Base-by-base conservation (phyloP, 2,329 filamentous ascomycete species). In the Phialophora chinensis region DNA sequence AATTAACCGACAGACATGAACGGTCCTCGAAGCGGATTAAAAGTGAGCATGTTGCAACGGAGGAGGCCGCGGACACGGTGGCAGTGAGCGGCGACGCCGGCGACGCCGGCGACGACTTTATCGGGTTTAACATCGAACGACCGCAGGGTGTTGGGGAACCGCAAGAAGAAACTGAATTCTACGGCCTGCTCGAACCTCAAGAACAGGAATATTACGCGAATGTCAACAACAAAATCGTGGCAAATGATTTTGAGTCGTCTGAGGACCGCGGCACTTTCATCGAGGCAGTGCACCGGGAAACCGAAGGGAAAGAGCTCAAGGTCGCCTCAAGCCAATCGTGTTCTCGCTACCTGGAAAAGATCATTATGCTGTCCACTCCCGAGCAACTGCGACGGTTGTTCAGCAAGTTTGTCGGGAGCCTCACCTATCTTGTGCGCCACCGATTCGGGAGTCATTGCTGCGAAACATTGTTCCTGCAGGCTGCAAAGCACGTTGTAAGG, bases 381-480 rank as follows among this genome's bases (percentile, higher is more conserved):
- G 81, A 82, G 20, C 95, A 98, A 80, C 89, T 97, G 78, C 97
- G 96, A 83, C 85, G 85, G 56, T 80, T 99, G 23, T 98, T 98
- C 77, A 86, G 87, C 71, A 92, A 91, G 53, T 97, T 98, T 77
- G 88, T 84, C 23, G 89, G 90, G 38, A 91, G 98, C 79, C 96
- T 98, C 79, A 82, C 94, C 66, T 90, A 93, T 73, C 86, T 99
- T 31, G 89, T 97, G 60, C 93, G 96, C 77, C 95, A 99, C 80
- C 90, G 95, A 20, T 99, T 99, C 75, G 95, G 95, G 4, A 96
- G 93, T 67, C 95, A 99, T 81, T 98, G 94, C 80, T 97, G 93
- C 77, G 95, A 99, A 80, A 92, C 92, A 29, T 85, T 99, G 35
- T 98, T 99, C 77, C 83, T 93, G 57, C 88, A 91, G 70, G 90